Conservation (phyloP, 2,329 filamentous ascomycete species). For the Fusarium subtropicale region DNA sequence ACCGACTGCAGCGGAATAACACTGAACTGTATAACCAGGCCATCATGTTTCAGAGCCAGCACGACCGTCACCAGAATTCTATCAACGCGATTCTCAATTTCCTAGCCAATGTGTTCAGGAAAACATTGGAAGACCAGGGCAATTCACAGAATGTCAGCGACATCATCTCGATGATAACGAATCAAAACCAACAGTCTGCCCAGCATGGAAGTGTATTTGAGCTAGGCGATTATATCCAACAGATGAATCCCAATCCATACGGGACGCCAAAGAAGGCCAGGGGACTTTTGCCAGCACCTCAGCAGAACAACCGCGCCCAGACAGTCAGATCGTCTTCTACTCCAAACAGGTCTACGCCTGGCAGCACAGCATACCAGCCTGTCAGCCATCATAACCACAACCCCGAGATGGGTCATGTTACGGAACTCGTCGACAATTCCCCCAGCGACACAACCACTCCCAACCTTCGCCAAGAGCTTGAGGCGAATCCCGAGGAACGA, state of each 20-base stretch:
- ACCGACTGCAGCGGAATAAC: conserved; percentile 84
- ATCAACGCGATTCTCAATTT: conserved; percentile 99
- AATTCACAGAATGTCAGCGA: conserved; percentile 82
- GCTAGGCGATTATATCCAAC: conserved; percentile 68
- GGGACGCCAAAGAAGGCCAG: conserved; percentile 61
- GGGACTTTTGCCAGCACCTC: conserved; percentile 65
- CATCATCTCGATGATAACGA: conserved; percentile 81
- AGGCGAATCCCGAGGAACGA: conserved; percentile 68
- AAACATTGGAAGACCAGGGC: conserved; percentile 87
- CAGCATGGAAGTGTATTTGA: conserved; percentile 70
- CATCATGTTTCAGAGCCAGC: conserved; percentile 87
- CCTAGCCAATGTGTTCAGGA: conserved; percentile 94
- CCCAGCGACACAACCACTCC: conserved; percentile 60
- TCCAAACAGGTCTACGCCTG: conserved; percentile 25
- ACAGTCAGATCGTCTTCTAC: conserved; percentile 43
- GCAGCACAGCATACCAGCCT: conserved; percentile 43
- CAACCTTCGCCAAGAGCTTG: conserved; percentile 66
- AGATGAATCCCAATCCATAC: conserved; percentile 55
- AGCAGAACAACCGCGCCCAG: conserved; percentile 48
- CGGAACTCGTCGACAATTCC: conserved; percentile 69
- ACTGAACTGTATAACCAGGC: conserved; percentile 90
- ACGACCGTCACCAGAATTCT: conserved; percentile 97
- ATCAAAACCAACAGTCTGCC: conserved; percentile 58
- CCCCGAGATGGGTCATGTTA: conserved; percentile 67
- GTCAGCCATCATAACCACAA: conserved; percentile 52